Percentiles rank a stretch among this genome's conserved stretches.
Evolutionary conservation across 2,329 filamentous ascomycete species (phyloP).

Genomic region (Samsoniella hepiali): DNA sequence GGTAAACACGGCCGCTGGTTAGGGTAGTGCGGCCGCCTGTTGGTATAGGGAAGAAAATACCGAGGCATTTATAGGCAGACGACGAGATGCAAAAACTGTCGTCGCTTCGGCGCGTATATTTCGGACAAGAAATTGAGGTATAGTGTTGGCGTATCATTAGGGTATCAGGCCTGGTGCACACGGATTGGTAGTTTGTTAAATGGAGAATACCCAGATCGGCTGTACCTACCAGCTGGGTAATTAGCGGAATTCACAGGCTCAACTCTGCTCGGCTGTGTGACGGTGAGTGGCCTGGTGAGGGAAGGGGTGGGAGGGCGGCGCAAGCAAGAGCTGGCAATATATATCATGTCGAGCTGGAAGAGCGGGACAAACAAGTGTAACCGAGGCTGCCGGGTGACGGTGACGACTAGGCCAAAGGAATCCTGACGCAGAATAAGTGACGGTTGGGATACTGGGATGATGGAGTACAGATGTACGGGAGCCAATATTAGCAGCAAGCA

Average conservation of each 20-base stretch:
- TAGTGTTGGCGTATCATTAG: neutral
- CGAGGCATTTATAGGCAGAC: neutral
- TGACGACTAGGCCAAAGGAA: neutral
- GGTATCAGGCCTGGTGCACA: neutral
- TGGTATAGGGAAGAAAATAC: neutral
- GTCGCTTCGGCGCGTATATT: neutral
- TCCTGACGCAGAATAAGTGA: neutral
- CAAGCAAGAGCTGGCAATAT: neutral
- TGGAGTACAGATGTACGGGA: neutral
- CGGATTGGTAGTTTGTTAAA: neutral
- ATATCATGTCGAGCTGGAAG: neutral
- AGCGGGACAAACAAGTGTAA: neutral
- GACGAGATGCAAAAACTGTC: neutral
- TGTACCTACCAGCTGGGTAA: neutral
- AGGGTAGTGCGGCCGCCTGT: neutral
- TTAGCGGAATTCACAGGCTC: neutral
- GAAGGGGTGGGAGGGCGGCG: neutral
- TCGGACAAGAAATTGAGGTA: too few species aligned
- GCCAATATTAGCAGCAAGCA: constrained; percentile 6
- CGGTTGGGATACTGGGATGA: neutral
- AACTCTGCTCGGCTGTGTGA: neutral
- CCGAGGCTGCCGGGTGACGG: neutral
- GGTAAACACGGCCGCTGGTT: neutral
- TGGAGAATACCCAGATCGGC: neutral
- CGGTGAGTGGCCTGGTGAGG: neutral